phyloP scores from a whole-genome alignment of 1,284 basidiomycete genomes.

The Marasmius sp. region DNA sequence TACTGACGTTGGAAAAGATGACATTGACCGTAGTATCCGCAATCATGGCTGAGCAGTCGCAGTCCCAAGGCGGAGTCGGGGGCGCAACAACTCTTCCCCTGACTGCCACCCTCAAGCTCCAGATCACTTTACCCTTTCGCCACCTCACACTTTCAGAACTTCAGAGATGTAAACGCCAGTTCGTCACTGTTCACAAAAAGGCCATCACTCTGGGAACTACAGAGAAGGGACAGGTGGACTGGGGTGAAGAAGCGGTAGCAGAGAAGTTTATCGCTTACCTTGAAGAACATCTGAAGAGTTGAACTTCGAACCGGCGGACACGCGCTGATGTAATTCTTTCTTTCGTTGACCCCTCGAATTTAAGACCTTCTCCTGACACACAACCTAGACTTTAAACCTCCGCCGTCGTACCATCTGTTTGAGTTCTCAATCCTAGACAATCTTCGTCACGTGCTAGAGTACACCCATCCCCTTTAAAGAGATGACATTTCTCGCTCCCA shows the following conservation, averaged over 20 bases:
- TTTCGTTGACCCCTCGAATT: background rate
- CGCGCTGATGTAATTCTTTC: background rate
- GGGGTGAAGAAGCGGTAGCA: constrained; percentile 74
- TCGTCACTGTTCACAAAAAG: constrained; percentile 83
- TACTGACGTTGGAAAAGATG: constrained; percentile 77
- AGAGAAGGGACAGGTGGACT: constrained; percentile 75
- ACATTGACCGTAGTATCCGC: constrained; percentile 66
- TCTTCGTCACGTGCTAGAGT: no score
- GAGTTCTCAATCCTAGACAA: no score
- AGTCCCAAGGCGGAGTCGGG: constrained; percentile 42
- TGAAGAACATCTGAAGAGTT: constrained; percentile 66
- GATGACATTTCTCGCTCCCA: no score
- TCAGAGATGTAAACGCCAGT: constrained; percentile 86
- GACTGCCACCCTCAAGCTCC: constrained; percentile 36
- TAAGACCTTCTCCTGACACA: background rate
- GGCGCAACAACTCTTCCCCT: constrained; percentile 54
- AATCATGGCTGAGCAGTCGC: constrained; percentile 61
- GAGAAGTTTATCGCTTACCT: constrained; percentile 78
- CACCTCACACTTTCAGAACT: constrained; percentile 80
- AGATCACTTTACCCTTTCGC: constrained; percentile 63
- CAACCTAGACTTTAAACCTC: background rate
- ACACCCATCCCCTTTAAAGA: no score
- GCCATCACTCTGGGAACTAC: constrained; percentile 84
- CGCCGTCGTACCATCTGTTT: background rate
- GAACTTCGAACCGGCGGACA: constrained; percentile 9